Evolutionary conservation across 2,329 filamentous ascomycete genomes (phyloP), one percentile per base, ranked within the genome.

Genomic region (Stagonosporopsis rhizophila): DNA sequence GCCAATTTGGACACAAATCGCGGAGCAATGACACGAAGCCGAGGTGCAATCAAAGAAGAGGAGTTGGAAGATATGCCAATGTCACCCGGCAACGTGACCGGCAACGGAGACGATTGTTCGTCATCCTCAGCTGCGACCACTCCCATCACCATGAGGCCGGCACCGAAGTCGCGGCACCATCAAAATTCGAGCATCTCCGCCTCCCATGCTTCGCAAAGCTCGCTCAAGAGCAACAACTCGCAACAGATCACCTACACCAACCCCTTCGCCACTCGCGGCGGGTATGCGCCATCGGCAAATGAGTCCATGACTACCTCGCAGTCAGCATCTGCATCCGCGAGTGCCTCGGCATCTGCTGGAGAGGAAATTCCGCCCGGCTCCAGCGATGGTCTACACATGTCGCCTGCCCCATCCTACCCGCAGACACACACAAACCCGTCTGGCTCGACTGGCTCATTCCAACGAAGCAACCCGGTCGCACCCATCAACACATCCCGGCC

Each of bases 341-440:
- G 65, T 20, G 70, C 73, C 5, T 70, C 68, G 6, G 70, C 66
- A 8, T 74, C 71, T 0, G 70, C 69, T n/a, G 59, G 65, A 19
- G 73, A 74, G 37, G 73, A 76, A 27, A 75, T 72, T 6, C 73
- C 72, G 2, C 73, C 73, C 1, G 73, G 73, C 12, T 72, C 68
- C 14, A 72, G 70, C 50, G 73, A 75, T n/a, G 73, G 73, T 32
- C 47, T 75, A 15, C 68, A 74, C 44, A 73, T 75, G 67, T 68
- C 70, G 8, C 64, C 70, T 2, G 64, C 67, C 2, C 70, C 70
- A 2, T 64, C 69, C 1, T 73, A 72, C 47, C 70, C 69, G 1
- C 67, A 66, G 39, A 67, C 71, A 6, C 65, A 69, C 19, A 61
- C 70, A 11, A 63, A 66, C 23, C 65, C 68, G 6, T 67, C 65